Base-by-base conservation (phyloP, 192 early-diverging fungal genomes). In the Dispira parvispora region DNA sequence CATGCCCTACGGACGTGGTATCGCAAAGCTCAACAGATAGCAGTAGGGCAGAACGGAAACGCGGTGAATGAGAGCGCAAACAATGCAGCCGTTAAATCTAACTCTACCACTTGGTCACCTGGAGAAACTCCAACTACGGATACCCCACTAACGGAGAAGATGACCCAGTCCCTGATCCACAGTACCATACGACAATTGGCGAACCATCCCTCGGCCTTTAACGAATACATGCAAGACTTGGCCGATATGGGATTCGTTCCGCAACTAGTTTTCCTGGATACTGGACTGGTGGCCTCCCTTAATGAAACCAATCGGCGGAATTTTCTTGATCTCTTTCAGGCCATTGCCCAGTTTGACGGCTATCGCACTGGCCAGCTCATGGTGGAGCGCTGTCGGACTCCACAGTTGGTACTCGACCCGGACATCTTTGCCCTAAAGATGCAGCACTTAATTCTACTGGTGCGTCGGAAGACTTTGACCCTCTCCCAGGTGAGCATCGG, bases 291-390 rank as follows among this genome's bases (percentile, higher is more conserved):
- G 6, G 89, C 89, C 0, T 76, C 76, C 27, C 78, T 98, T 11
- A 82, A 89, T 32, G 63, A 76, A 8, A 66, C 64, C 56, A 89
- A 89, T 69, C 79, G 93, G 25, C 71, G 72, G 13, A 94, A 98
- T 70, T 92, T 96, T 67, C 75, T 94, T 38, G 96, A 98, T 67
- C 78, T 96, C 32, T 93, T 98, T 68, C 77, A 76, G 56, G 88
- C 92, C 0, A 77, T 96, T 44, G 88, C 88, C 11, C 79, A 82
- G 60, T 96, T 94, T 75, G 82, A 94, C 70, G 96, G 96, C 3
- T 73, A 75, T 49, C 69, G 77, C 18, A 89, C 92, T 1, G 92
- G 89, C 0, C 61, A 78, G 42, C 75, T 98, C 38, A 93, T 98
- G 88, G 81, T 96, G 0, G 84, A 88, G 64, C 82, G 93, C 6